Conservation (phyloP, 768 basidiomycete genomes). For the Suillus variegatus region DNA sequence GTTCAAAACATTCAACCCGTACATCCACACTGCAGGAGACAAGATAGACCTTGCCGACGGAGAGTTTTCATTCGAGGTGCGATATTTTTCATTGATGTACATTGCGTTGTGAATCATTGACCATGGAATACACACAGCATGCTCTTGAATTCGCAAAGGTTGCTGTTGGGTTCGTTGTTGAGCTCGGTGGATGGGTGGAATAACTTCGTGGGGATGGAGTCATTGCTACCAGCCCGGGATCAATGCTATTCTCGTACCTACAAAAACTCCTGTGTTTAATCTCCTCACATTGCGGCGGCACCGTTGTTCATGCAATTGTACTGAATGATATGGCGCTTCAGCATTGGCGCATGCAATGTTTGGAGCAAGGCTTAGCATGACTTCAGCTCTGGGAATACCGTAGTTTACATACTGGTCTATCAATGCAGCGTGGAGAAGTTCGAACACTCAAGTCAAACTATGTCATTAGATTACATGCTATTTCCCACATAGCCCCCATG, state of each 20-base stretch:
- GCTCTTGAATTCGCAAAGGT: slow-evolving; percentile 64
- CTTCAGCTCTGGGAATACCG: neutral
- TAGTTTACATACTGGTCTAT: neutral
- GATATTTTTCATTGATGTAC: neutral
- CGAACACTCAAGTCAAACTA: neutral
- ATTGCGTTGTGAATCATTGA: neutral
- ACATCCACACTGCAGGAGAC: slow-evolving; percentile 37
- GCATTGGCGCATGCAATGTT: neutral
- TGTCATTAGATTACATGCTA: neutral
- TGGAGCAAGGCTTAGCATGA: neutral
- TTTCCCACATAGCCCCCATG: too few species aligned
- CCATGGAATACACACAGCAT: slow-evolving; percentile 46
- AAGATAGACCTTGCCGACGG: slow-evolving; percentile 24
- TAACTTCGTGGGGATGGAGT: slow-evolving; percentile 1
- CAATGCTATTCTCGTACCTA: neutral
- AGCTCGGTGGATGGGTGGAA: slow-evolving; percentile 36
- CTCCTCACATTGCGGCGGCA: neutral
- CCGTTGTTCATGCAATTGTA: too few species aligned
- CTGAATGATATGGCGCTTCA: neutral
- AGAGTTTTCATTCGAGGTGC: slow-evolving; percentile 46
- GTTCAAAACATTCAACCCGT: slow-evolving; percentile 42
- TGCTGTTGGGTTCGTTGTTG: slow-evolving; percentile 57
- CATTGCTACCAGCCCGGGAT: neutral
- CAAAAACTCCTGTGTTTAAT: neutral
- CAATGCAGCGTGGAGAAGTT: neutral